Percentiles rank a stretch among this genome's conserved stretches.
Evolutionary conservation across 306 rosid genomes (phyloP).

Genomic region (Pyrus communis): DNA sequence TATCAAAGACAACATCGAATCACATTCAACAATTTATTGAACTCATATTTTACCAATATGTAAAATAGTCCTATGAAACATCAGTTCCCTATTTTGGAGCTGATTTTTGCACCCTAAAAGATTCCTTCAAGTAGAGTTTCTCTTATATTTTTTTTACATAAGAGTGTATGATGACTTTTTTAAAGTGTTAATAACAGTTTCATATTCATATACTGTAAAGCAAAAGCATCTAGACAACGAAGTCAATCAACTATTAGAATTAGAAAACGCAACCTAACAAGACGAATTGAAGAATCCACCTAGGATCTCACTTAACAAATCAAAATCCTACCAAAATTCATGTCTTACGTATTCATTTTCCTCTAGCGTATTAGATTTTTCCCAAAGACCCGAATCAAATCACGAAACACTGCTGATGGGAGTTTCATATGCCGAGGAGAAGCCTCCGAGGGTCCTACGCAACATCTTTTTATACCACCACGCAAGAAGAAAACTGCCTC

Average conservation of each 20-base stretch:
- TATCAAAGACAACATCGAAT: too few species aligned
- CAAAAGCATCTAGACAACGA: background rate
- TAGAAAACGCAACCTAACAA: background rate
- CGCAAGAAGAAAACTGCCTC: slow-evolving; percentile 85
- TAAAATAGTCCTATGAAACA: too few species aligned
- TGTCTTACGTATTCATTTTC: slow-evolving; percentile 21
- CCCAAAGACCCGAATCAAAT: background rate
- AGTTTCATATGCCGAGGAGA: slow-evolving; percentile 58
- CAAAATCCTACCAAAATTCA: slow-evolving; percentile 18
- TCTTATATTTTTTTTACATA: too few species aligned
- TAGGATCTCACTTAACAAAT: slow-evolving; percentile 8
- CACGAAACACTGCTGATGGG: slow-evolving; percentile 1
- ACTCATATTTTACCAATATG: too few species aligned
- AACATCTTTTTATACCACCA: slow-evolving; percentile 68
- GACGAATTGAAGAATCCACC: slow-evolving; percentile 23
- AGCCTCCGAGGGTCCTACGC: slow-evolving; percentile 79
- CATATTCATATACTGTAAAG: too few species aligned
- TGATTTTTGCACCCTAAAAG: too few species aligned
- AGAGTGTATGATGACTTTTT: too few species aligned
- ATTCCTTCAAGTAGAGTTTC: too few species aligned
- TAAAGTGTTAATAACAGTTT: too few species aligned
- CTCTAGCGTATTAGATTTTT: background rate
- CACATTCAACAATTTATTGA: too few species aligned
- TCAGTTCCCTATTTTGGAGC: too few species aligned
- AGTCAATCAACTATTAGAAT: background rate